Conservation (phyloP, 345 rosid genomes). For the Diplotaxis tenuifolia region DNA sequence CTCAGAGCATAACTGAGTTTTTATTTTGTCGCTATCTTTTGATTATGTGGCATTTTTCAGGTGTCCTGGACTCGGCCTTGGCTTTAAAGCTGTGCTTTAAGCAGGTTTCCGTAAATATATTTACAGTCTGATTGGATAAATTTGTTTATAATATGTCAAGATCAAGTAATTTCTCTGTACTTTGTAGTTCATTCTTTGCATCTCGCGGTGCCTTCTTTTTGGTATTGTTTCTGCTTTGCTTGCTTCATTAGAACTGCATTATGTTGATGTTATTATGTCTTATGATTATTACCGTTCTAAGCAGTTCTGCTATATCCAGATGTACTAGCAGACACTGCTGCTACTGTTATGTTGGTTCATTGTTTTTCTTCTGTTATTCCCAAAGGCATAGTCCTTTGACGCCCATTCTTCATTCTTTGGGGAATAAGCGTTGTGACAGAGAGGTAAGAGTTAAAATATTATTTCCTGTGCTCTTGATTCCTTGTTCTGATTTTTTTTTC, state of each 20-base stretch:
- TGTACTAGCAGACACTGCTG: neutral
- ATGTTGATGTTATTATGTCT: neutral
- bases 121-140: slow-evolving; percentile 1
- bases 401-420: neutral
- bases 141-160: slow-evolving; percentile 8
- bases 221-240: neutral
- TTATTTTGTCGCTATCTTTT: slow-evolving; percentile 7
- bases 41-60: slow-evolving; percentile 31
- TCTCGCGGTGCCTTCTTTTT: neutral
- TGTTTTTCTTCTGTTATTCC: neutral
- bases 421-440: slow-evolving; percentile 3
- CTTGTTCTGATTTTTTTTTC: slow-evolving; percentile 5
- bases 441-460: slow-evolving; percentile 6
- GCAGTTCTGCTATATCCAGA: neutral
- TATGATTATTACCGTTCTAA: neutral
- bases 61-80: slow-evolving; percentile 30
- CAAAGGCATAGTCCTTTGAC: neutral
- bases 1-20: slow-evolving; percentile 16
- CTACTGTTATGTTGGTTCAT: neutral
- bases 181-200: neutral
- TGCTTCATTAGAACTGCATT: slow-evolving; percentile 10
- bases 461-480: slow-evolving; percentile 5
- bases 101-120: slow-evolving; percentile 24
- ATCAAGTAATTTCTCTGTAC: neutral
- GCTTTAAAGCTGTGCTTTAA: slow-evolving; percentile 24